Conservation (phyloP, 768 basidiomycete genomes). For the Kwoniella mangroviensis region DNA sequence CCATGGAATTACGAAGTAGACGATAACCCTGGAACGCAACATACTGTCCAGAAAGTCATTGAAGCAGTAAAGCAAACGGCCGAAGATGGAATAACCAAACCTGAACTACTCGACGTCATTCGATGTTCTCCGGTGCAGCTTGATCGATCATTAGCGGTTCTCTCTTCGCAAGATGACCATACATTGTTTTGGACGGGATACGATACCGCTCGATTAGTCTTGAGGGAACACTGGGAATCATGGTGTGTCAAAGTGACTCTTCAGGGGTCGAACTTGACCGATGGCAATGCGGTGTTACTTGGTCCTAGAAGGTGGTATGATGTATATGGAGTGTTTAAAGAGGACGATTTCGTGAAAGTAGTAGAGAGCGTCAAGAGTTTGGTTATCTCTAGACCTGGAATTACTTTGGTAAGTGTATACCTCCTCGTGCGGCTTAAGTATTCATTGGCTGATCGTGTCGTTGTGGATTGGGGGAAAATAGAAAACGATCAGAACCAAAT, state of each 20-base stretch:
- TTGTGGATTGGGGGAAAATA: background rate
- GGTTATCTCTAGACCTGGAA: slow-evolving; percentile 42
- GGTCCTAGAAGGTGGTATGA: slow-evolving; percentile 48
- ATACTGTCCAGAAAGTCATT: slow-evolving; percentile 10
- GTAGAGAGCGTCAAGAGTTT: slow-evolving; percentile 27
- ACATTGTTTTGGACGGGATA: slow-evolving; percentile 48
- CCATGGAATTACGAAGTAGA: background rate
- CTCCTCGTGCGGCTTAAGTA: no score
- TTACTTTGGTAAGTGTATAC: slow-evolving; percentile 41
- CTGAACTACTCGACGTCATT: slow-evolving; percentile 19
- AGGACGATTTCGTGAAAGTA: slow-evolving; percentile 35
- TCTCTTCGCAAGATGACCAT: slow-evolving; percentile 17
- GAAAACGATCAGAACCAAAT: slow-evolving; percentile 28
- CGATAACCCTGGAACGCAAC: background rate
- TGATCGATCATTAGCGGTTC: slow-evolving; percentile 12
- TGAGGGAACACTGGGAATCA: slow-evolving; percentile 2
- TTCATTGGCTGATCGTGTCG: background rate
- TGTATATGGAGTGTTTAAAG: slow-evolving; percentile 38
- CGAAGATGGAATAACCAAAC: slow-evolving; percentile 35
- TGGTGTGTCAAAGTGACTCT: slow-evolving; percentile 25
- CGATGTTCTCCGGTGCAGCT: slow-evolving; percentile 1
- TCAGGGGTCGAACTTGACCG: background rate
- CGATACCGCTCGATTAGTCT: slow-evolving; percentile 44
- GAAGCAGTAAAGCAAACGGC: slow-evolving; percentile 31
- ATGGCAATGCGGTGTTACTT: slow-evolving; percentile 7